Percentiles rank a stretch among this genome's conserved stretches.
Evolutionary conservation across 2,329 filamentous ascomycete genomes (phyloP).

Genomic region (Hypomyces rosellus): DNA sequence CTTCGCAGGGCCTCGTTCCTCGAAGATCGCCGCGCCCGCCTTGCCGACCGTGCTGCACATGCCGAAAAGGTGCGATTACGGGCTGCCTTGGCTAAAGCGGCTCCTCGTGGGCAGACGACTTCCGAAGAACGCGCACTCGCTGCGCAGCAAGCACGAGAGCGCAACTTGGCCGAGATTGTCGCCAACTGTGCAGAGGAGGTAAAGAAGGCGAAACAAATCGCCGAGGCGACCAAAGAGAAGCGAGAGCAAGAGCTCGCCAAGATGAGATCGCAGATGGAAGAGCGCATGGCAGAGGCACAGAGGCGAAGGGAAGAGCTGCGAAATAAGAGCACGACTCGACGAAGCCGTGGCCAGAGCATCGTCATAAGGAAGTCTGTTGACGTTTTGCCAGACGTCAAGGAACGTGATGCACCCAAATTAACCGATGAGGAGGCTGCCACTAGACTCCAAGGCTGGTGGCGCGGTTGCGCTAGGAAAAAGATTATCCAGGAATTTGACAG

Average conservation of each 20-base stretch:
- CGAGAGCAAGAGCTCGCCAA: constrained; percentile 67
- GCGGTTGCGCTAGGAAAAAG: constrained; percentile 49
- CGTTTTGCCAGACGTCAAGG: constrained; percentile 42
- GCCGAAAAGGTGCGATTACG: constrained; percentile 76
- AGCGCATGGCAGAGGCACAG: constrained; percentile 72
- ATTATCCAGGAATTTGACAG: constrained; percentile 60
- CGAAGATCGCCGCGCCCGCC: constrained; percentile 70
- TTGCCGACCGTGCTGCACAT: constrained; percentile 74
- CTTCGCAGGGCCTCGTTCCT: constrained; percentile 74
- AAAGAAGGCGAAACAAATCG: constrained; percentile 73
- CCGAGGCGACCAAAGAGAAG: constrained; percentile 74
- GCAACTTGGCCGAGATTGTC: constrained; percentile 75
- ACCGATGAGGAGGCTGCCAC: constrained; percentile 56
- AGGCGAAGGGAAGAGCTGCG: constrained; percentile 60
- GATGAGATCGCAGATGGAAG: constrained; percentile 69
- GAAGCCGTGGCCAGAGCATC: constrained; percentile 48
- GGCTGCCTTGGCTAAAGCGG: constrained; percentile 67
- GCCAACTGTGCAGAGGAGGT: constrained; percentile 79
- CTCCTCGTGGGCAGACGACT: constrained; percentile 55
- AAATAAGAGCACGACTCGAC: constrained; percentile 46
- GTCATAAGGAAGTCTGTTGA: constrained; percentile 44
- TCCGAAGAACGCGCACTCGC: constrained; percentile 73
- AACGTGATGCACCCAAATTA: constrained; percentile 40
- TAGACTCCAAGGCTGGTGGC: constrained; percentile 67
- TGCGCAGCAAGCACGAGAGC: constrained; percentile 70